phyloP scores from a whole-genome alignment of 2,329 filamentous ascomycete genomes.

The Epichloe scottii region DNA sequence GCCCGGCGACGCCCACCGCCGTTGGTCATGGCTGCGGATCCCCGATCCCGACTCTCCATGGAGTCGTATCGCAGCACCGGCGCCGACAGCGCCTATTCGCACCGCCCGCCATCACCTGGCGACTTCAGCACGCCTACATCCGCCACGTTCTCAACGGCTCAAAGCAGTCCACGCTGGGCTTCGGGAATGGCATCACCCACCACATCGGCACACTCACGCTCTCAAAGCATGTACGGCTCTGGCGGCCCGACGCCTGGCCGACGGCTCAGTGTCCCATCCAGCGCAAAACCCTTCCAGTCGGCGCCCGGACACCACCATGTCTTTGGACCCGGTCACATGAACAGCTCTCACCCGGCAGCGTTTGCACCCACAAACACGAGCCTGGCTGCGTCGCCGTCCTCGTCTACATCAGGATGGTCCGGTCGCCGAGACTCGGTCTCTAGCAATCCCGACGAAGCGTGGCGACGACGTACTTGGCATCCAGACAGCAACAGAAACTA shows the following conservation, averaged over 20 bases:
- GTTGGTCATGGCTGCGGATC: slow-evolving; percentile 68
- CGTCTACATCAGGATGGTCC: slow-evolving; percentile 47
- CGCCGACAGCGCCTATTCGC: slow-evolving; percentile 49
- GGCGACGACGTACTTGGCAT: slow-evolving; percentile 82
- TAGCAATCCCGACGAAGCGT: slow-evolving; percentile 57
- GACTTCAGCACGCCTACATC: slow-evolving; percentile 77
- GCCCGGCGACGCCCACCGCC: slow-evolving; percentile 64
- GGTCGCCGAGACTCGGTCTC: slow-evolving; percentile 49
- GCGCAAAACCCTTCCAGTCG: slow-evolving; percentile 60
- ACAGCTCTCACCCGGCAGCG: slow-evolving; percentile 41
- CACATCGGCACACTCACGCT: slow-evolving; percentile 52
- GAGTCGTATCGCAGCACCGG: slow-evolving; percentile 56
- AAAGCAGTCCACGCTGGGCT: slow-evolving; percentile 64
- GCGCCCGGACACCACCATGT: slow-evolving; percentile 46
- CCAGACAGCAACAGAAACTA: slow-evolving; percentile 60
- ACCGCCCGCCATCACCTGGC: slow-evolving; percentile 54
- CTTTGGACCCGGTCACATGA: slow-evolving; percentile 38
- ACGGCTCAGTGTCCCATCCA: slow-evolving; percentile 71
- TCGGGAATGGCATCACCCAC: slow-evolving; percentile 62
- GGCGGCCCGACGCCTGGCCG: slow-evolving; percentile 56
- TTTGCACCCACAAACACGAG: slow-evolving; percentile 46
- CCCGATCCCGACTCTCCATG: slow-evolving; percentile 51
- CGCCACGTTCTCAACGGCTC: slow-evolving; percentile 64
- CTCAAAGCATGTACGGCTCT: slow-evolving; percentile 56
- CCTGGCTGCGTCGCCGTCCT: slow-evolving; percentile 52